Evolutionary conservation across 176 grass and related monocot species (phyloP), one percentile per base, ranked within the genome.

Genomic region (Oropetium thomaeum): DNA sequence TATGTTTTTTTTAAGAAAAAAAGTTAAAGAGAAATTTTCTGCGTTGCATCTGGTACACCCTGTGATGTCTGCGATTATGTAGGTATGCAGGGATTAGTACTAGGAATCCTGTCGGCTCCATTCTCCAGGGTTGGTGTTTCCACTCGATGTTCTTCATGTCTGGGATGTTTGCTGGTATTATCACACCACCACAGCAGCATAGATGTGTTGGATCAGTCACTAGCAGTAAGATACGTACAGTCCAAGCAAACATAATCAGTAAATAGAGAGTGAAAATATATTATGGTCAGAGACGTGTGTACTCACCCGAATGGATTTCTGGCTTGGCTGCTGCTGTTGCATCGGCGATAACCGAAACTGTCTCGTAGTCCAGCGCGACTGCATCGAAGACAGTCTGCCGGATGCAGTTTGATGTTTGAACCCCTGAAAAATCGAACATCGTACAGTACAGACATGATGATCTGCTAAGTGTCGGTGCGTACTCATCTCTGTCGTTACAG

Each of bases 361-460:
- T 79, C 69, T 89, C 63, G 57, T 97, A 97, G 79, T 97, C 90
- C 54, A 93, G 19, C 30, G 88, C 88, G 29, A 97, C 74, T 66
- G 93, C 93, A 89, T 97, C 93, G 33, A 89, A 97, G n/a, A 89
- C 90, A 15, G 90, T 97, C 76, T 93, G 90, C 35, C 93, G 86
- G 14, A 93, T 97, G 71, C 93, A 97, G 78, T 93, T 93, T 51
- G 93, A 90, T 40, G 93, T 97, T 81, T 97, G 93, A 84, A 97
- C 83, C 17, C 93, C 90, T 97, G 75, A 33, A 1, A 13, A 10
- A 64, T 47, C 1, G 10, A 64, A 47, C 10, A 70, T 48, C 28
- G 72, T 4, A 37, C 34, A 37, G 6, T 47, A 51, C 26, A 81
- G 1, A 58, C 5, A 53, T 43, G 51, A 63, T 5, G n/a, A n/a